Conservation (phyloP, 179 eudicot species). For the Silene noctiflora region DNA sequence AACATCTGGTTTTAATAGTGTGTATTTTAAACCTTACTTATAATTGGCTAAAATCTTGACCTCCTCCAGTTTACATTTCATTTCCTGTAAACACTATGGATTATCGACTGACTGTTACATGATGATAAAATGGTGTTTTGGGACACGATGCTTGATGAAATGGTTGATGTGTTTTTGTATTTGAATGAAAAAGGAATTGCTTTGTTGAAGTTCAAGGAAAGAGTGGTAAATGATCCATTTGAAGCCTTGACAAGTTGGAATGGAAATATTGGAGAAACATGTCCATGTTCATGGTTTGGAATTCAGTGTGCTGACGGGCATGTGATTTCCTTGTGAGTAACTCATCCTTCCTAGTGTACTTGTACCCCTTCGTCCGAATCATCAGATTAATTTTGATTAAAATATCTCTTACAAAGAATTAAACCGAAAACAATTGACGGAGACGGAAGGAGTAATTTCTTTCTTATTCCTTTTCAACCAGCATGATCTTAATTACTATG, state of each 20-base stretch:
- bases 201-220: conserved; percentile 53
- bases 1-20: no score
- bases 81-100: no score
- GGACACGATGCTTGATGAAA: background rate
- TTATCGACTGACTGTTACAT: background rate
- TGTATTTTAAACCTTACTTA: no score
- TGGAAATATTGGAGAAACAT: conserved; percentile 40
- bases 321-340: conserved; percentile 70
- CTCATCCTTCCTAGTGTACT: background rate
- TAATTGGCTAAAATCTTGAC: no score
- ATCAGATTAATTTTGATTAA: no score
- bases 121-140: background rate
- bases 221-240: conserved; percentile 62
- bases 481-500: no score
- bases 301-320: conserved; percentile 57
- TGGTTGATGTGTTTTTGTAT: background rate
- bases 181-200: conserved; percentile 48
- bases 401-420: no score
- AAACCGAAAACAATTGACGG: no score
- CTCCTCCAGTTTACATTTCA: no score
- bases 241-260: conserved; percentile 69
- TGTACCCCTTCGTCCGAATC: background rate
- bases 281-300: conserved; percentile 82
- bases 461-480: no score
- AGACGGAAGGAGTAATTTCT: no score